phyloP scores from a whole-genome alignment of 1,284 basidiomycete species.

The Tremellales sp. region DNA sequence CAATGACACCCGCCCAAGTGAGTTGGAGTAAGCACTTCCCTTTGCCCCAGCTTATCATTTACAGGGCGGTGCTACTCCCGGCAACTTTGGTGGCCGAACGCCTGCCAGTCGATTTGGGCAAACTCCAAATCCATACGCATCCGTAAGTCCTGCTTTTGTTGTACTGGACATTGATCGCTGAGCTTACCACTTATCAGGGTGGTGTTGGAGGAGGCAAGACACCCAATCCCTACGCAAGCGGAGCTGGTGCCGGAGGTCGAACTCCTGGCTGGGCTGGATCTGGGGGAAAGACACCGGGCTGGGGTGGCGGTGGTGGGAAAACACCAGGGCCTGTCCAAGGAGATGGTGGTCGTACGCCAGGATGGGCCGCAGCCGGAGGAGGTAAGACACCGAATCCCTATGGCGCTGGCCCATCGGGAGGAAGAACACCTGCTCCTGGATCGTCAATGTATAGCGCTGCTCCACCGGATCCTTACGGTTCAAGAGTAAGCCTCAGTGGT shows the following conservation, averaged over 20 bases:
- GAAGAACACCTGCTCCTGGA: constrained; percentile 37
- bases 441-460: constrained; percentile 13
- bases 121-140: constrained; percentile 66
- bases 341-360: constrained; percentile 46
- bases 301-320: constrained; percentile 23
- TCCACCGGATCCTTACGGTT: constrained; percentile 32
- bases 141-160: no score
- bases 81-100: constrained; percentile 32
- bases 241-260: constrained; percentile 50
- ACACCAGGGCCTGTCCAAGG: constrained; percentile 30
- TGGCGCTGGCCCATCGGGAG: constrained; percentile 28
- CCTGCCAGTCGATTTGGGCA: constrained; percentile 51
- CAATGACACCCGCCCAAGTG: constrained; percentile 8
- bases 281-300: constrained; percentile 24
- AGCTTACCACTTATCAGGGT: constrained; percentile 22
- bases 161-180: constrained; percentile 9
- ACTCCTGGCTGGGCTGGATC: constrained; percentile 17
- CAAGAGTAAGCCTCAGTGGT: constrained; percentile 24
- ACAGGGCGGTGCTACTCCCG: constrained; percentile 31
- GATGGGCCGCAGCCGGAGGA: constrained; percentile 30
- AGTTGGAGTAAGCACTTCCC: neutral
- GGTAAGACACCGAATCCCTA: constrained; percentile 67
- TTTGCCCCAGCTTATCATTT: constrained; percentile 6
- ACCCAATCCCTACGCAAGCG: constrained; percentile 56
- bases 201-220: constrained; percentile 49